Base-by-base conservation (phyloP, 768 basidiomycete species). In the Boletus pseudo-olivaceus region DNA sequence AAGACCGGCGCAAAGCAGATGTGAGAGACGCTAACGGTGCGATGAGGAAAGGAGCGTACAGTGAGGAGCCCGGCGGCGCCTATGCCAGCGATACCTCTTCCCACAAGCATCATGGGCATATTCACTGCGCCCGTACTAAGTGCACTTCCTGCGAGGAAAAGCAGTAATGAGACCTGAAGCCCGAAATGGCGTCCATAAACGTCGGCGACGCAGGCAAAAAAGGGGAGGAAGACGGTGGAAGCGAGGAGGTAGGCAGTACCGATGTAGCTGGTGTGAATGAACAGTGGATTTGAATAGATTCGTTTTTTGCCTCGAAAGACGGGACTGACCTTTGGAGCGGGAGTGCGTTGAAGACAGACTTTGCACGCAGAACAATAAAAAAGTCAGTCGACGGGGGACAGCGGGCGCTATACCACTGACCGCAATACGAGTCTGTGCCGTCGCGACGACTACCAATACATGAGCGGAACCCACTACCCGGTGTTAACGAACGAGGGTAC, bases 191-290 rank as follows among this genome's bases (percentile, higher is more conserved):
- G 75, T 9, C 80, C 80, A 65, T 75, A 78, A 20, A 81, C 69
- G 56, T 81, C 80, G 10, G 78, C 74, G 7, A 82, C 54, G 7
- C 76, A 76, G 1, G 76, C 79, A 41, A 78, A 82, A 8, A 82
- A 59, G 6, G 80, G 80, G 9, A 82, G 67, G 63, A 81, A 82
- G 45, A 80, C 77, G 4, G 81, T 80, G 17, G 78, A 78, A 0
- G 81, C 73, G 15, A 82, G 68, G 23, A 81, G 64, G 51, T 82
- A 81, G 2, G 74, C 60, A 1, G 80, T 82, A 39, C 81, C 79
- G 19, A 82, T 75, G 53, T 75, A 80, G 51, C 80, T 76, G 12
- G 11, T 27, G 14, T 12, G 14, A 35, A 29, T 11, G 7, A 27
- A 37, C 35, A 49, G 27, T 20, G 39, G 11, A 17, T 35, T 32